A percentile compares a stretch with the other conserved stretches of the same genome.
These are phyloP conservation scores for Jackrogersella minutella DNA, from an alignment of 495 filamentous ascomycete genomes.

Conservation along the genomic window DNA sequence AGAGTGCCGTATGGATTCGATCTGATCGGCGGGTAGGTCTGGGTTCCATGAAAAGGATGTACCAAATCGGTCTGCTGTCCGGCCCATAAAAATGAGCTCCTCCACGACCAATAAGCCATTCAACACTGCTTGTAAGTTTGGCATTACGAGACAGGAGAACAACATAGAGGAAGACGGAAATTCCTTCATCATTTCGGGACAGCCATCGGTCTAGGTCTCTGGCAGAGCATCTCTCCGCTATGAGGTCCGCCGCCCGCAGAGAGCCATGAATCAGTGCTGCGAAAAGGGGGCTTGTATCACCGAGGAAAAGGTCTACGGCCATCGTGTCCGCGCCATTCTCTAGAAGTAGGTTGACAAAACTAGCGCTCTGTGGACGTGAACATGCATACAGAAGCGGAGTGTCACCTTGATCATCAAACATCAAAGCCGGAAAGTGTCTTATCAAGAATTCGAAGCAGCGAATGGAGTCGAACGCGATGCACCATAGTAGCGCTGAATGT, in stretches of 20 bases:
- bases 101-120: neutral
- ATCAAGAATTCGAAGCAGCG: conserved; percentile 2
- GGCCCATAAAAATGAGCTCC: conserved; percentile 5
- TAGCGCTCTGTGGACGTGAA: neutral
- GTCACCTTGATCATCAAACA: neutral
- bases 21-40: neutral
- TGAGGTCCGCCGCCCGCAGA: neutral
- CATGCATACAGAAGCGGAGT: neutral
- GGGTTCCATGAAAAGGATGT: neutral
- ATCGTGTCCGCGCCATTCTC: neutral
- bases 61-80: neutral
- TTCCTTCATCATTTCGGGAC: neutral
- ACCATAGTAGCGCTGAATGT: neutral
- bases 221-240: neutral
- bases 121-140: neutral
- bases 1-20: neutral
- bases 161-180: neutral
- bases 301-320: neutral
- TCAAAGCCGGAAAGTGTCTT: neutral
- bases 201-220: neutral
- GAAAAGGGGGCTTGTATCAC: neutral
- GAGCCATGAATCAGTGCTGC: neutral
- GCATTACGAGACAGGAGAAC: neutral
- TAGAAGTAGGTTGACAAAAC: neutral
- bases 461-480: neutral